These are phyloP conservation scores for Polyporus arcularius DNA, from an alignment of 768 basidiomycete genomes.

Conservation along the genomic window DNA sequence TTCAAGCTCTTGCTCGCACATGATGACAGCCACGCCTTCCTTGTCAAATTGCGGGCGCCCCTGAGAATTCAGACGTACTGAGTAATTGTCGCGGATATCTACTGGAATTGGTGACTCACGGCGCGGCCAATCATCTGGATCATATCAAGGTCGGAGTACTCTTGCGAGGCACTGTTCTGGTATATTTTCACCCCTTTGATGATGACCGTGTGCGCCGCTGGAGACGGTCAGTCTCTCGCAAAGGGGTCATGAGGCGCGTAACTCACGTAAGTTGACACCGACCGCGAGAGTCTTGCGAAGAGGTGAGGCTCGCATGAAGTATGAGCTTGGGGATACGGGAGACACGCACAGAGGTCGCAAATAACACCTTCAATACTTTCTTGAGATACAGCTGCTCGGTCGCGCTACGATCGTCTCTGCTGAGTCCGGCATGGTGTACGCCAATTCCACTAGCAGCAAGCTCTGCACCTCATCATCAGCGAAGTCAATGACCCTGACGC, in stretches of 20 bases:
- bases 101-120: slow-evolving; percentile 43
- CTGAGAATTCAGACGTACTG: slow-evolving; percentile 33
- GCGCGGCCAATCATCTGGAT: slow-evolving; percentile 98
- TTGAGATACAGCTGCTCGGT: slow-evolving; percentile 76
- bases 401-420: slow-evolving; percentile 65
- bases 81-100: too few species aligned
- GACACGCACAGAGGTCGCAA: slow-evolving; percentile 77
- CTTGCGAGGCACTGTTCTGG: slow-evolving; percentile 64
- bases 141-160: slow-evolving; percentile 91
- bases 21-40: slow-evolving; percentile 79
- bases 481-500: too few species aligned
- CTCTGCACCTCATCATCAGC: slow-evolving; percentile 36
- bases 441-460: slow-evolving; percentile 79
- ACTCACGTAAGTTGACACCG: slow-evolving; percentile 90
- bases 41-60: slow-evolving; percentile 93
- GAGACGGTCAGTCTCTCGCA: background rate
- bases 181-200: slow-evolving; percentile 89
- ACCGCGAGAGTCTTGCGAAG: slow-evolving; percentile 82
- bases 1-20: slow-evolving; percentile 76
- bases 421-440: slow-evolving; percentile 90
- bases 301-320: background rate
- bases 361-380: slow-evolving; percentile 63
- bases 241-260: background rate
- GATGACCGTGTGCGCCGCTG: slow-evolving; percentile 91
- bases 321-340: background rate